A percentile compares a stretch with the other conserved stretches of the same genome.
Conservation (phyloP, 2,329 filamentous ascomycete species). For the Zasmidium cellare region DNA sequence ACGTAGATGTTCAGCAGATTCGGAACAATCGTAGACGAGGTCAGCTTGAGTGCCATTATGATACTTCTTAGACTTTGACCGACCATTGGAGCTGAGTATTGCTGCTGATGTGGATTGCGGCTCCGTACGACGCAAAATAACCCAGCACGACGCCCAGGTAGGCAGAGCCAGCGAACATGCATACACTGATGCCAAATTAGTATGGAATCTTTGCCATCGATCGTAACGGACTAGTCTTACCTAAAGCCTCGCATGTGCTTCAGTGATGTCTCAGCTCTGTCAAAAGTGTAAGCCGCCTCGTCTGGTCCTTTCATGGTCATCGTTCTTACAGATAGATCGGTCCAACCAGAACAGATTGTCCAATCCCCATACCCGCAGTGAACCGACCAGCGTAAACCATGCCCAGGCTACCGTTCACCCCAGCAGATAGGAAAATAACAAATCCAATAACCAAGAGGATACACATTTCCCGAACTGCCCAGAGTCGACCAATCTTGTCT, state of each 20-base stretch:
- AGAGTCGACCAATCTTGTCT: slow-evolving; percentile 42
- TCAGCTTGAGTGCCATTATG: no score
- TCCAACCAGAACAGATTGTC: slow-evolving; percentile 43
- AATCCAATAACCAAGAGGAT: slow-evolving; percentile 45
- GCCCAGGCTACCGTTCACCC: slow-evolving; percentile 36
- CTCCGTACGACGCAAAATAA: slow-evolving; percentile 66
- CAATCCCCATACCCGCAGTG: slow-evolving; percentile 54
- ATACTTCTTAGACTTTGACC: slow-evolving; percentile 37
- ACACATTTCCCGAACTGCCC: slow-evolving; percentile 45
- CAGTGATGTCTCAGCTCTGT: no score
- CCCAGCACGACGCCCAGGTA: slow-evolving; percentile 73
- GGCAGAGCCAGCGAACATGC: slow-evolving; percentile 54
- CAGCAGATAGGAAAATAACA: slow-evolving; percentile 43
- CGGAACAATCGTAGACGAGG: slow-evolving; percentile 39
- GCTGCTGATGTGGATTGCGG: slow-evolving; percentile 50
- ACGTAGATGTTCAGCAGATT: slow-evolving; percentile 77
- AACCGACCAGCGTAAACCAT: slow-evolving; percentile 64
- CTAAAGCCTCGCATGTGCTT: no score
- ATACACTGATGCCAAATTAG: no score
- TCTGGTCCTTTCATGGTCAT: no score
- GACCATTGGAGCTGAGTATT: slow-evolving; percentile 48
- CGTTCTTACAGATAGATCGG: slow-evolving; percentile 53
- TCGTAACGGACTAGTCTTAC: no score
- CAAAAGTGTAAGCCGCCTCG: no score
- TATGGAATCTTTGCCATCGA: no score